Conservation (phyloP, 805 yeast species). For the Zygotorulaspora danielsina region DNA sequence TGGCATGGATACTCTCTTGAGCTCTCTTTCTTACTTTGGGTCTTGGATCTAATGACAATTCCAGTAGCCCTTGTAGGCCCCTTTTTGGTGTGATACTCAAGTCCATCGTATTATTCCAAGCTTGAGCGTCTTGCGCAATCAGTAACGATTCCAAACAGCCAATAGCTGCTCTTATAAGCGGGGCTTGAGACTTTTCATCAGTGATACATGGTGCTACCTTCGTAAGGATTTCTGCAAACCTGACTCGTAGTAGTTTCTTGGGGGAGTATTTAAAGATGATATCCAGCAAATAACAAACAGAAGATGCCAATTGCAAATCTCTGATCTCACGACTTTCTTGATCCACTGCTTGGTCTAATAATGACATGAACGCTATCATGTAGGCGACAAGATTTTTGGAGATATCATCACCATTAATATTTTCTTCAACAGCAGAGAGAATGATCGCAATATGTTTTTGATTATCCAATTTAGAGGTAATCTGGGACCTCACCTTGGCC, state of each 20-base stretch:
- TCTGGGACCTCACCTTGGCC: constrained; percentile 64
- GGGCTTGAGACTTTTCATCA: constrained; percentile 65
- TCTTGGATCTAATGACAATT: constrained; percentile 77
- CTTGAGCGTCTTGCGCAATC: constrained; percentile 69
- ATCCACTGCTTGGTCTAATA: constrained; percentile 68
- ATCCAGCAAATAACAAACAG: constrained; percentile 79
- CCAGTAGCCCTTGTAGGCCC: constrained; percentile 73
- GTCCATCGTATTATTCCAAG: constrained; percentile 62
- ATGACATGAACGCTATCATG: constrained; percentile 74
- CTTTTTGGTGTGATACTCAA: constrained; percentile 62
- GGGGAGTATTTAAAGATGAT: constrained; percentile 72
- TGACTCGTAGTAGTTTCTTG: constrained; percentile 60
- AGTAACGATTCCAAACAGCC: constrained; percentile 81
- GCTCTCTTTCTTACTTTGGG: constrained; percentile 97
- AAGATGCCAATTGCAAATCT: constrained; percentile 63
- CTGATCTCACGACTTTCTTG: constrained; percentile 45
- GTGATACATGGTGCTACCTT: constrained; percentile 80
- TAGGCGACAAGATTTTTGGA: constrained; percentile 71
- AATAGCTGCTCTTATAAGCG: constrained; percentile 73
- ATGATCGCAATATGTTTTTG: constrained; percentile 83
- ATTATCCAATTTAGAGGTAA: constrained; percentile 74
- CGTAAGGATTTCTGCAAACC: constrained; percentile 71
- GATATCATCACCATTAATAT: constrained; percentile 54
- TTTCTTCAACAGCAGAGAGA: constrained; percentile 86
- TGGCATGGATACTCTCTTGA: constrained; percentile 70